These are phyloP conservation scores for Geranomyces variabilis DNA, from an alignment of 192 early-diverging fungal genomes.

Conservation along the genomic window DNA sequence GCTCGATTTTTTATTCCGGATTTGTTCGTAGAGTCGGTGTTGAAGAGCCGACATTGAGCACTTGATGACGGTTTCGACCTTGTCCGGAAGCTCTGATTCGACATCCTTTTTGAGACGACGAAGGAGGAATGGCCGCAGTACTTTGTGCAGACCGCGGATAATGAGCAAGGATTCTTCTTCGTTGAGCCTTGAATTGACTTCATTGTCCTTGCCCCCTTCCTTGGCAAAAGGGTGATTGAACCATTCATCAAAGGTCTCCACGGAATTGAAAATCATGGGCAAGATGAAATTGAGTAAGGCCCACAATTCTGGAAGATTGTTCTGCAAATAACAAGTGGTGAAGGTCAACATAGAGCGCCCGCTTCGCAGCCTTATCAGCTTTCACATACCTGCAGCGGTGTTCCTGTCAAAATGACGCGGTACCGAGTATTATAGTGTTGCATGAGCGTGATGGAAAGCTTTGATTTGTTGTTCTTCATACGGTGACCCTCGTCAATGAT, in stretches of 20 bases:
- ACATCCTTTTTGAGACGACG: constrained; percentile 98
- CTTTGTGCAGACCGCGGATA: constrained; percentile 95
- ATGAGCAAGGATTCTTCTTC: constrained; percentile 98
- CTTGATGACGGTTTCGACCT: constrained; percentile 92
- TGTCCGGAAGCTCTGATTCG: constrained; percentile 95
- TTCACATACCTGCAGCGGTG: constrained; percentile 81
- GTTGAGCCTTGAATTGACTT: constrained; percentile 71
- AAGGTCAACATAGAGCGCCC: not conserved
- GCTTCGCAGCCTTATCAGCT: not conserved
- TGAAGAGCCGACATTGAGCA: constrained; percentile 91
- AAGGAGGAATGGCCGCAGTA: constrained; percentile 94
- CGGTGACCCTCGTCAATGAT: constrained; percentile 99
- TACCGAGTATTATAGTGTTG: constrained; percentile 89
- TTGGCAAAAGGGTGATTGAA: constrained; percentile 94
- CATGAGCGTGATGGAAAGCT: constrained; percentile 81
- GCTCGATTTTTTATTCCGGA: constrained; percentile 66
- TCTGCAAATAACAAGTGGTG: constrained; percentile 47
- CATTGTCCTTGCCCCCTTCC: constrained; percentile 78
- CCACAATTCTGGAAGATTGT: constrained; percentile 98
- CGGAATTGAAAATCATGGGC: constrained; percentile 95
- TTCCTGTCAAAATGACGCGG: constrained; percentile 95
- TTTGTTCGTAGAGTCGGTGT: constrained; percentile 79
- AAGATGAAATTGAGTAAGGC: constrained; percentile 94
- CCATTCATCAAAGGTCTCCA: constrained; percentile 98
- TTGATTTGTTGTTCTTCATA: constrained; percentile 94